These are phyloP conservation scores for Trichopus zeylanicus DNA, from an alignment of 116 monocot species.

Conservation along the genomic window DNA sequence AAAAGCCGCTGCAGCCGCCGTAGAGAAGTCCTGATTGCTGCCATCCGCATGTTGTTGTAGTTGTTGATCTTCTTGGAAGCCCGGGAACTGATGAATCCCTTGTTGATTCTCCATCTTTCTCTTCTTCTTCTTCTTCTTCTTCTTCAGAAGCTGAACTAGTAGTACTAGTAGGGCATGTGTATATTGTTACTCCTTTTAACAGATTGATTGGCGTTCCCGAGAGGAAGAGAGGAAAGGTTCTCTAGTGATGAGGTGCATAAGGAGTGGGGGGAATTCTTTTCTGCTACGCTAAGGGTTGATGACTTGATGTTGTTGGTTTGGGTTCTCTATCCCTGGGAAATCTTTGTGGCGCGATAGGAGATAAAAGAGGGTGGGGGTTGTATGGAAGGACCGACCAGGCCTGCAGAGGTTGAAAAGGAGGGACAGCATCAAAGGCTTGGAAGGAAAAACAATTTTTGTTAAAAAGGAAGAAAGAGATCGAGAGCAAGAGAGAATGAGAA, in stretches of 20 bases:
- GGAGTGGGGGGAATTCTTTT: too few species aligned
- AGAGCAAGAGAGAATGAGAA: slow-evolving; percentile 9
- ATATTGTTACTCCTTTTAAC: neutral
- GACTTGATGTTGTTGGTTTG: neutral
- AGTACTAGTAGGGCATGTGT: too few species aligned
- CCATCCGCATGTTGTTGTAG: neutral
- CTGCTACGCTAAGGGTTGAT: too few species aligned
- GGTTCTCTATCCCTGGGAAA: neutral
- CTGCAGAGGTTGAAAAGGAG: slow-evolving; percentile 12
- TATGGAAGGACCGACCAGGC: slow-evolving; percentile 37
- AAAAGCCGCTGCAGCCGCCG: slow-evolving; percentile 1
- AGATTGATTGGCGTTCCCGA: neutral
- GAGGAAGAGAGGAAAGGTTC: neutral
- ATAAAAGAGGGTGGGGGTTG: slow-evolving; percentile 4
- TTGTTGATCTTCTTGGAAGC: neutral
- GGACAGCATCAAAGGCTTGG: neutral
- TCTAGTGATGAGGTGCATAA: neutral
- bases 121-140: too few species aligned
- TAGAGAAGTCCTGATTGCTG: slow-evolving; percentile 3
- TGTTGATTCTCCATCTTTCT: too few species aligned
- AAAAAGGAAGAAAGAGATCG: neutral
- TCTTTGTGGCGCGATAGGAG: neutral
- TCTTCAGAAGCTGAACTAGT: too few species aligned
- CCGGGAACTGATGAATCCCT: neutral
- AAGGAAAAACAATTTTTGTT: slow-evolving; percentile 8